A percentile compares a stretch with the other conserved stretches of the same genome.
These are phyloP conservation scores for Tulasnella sp. DNA, from an alignment of 768 basidiomycete species.

Conservation along the genomic window DNA sequence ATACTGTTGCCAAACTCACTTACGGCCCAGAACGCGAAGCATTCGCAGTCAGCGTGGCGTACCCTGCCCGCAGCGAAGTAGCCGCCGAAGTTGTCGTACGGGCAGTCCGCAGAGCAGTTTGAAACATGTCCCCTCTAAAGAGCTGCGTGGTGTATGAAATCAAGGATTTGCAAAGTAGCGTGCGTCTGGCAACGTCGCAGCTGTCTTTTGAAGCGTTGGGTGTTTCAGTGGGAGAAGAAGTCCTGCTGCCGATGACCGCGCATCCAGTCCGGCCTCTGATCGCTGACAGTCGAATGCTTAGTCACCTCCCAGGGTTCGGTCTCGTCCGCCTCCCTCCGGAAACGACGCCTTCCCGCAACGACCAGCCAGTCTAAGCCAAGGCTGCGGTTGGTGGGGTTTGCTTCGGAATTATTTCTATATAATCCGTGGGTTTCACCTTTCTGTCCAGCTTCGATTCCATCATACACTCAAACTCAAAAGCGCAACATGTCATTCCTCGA, in stretches of 20 bases:
- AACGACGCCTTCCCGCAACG: not conserved
- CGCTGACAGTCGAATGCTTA: not conserved
- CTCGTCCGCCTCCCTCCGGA: not conserved
- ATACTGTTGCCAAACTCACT: not conserved
- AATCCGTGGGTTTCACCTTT: not conserved
- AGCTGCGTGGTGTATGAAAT: not conserved
- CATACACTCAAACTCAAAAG: not conserved
- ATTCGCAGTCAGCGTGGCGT: not conserved
- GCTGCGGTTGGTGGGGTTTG: not conserved
- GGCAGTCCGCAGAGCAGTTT: not conserved
- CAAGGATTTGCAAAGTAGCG: not conserved
- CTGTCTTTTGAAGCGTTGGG: not conserved
- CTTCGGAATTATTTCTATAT: not conserved
- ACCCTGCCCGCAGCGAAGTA: not conserved
- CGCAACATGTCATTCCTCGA: not conserved
- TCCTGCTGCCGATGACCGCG: not conserved
- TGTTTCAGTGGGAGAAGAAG: not conserved
- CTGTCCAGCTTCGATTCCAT: not conserved
- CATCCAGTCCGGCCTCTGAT: not conserved
- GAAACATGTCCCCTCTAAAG: not conserved
- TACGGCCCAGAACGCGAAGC: conserved; percentile 1
- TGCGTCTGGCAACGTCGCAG: not conserved
- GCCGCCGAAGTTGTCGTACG: not conserved
- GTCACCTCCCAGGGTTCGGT: not conserved
- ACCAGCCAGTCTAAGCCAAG: not conserved